These are phyloP conservation scores for Tilletiopsis washingtonensis DNA, from an alignment of 1,284 basidiomycete species.

Conservation along the genomic window DNA sequence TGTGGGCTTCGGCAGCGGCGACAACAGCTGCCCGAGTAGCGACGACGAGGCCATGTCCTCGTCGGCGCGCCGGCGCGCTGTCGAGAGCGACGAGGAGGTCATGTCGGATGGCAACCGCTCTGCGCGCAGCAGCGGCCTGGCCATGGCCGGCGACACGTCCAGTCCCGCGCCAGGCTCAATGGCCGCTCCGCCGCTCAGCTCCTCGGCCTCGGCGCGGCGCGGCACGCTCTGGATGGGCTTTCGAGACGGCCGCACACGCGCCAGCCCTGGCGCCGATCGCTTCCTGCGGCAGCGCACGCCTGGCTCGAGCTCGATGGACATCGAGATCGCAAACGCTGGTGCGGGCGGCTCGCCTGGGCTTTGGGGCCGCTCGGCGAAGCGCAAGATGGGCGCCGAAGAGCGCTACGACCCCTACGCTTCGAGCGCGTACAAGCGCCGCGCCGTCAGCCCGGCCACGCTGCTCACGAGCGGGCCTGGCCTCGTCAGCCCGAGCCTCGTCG, in stretches of 20 bases:
- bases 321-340: neutral
- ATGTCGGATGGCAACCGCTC: too few relatives aligned
- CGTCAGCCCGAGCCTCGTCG: neutral
- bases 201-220: neutral
- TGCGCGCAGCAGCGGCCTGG: too few relatives aligned
- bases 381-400: constrained; percentile 2
- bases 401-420: constrained; percentile 7
- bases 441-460: constrained; percentile 1
- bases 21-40: too few relatives aligned
- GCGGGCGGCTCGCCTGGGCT: constrained; percentile 3
- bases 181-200: too few relatives aligned
- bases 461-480: neutral
- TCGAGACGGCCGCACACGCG: neutral
- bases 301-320: neutral
- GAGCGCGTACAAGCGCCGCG: constrained; percentile 3
- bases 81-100: too few relatives aligned
- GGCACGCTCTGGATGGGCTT: constrained; percentile 5
- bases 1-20: too few relatives aligned
- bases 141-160: too few relatives aligned
- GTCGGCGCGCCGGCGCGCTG: too few relatives aligned
- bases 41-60: too few relatives aligned
- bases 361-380: neutral
- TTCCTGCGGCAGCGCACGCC: neutral
- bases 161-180: too few relatives aligned
- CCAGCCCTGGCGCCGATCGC: neutral